Conservation (phyloP, 257 asterid species). For the Avicennia marina region DNA sequence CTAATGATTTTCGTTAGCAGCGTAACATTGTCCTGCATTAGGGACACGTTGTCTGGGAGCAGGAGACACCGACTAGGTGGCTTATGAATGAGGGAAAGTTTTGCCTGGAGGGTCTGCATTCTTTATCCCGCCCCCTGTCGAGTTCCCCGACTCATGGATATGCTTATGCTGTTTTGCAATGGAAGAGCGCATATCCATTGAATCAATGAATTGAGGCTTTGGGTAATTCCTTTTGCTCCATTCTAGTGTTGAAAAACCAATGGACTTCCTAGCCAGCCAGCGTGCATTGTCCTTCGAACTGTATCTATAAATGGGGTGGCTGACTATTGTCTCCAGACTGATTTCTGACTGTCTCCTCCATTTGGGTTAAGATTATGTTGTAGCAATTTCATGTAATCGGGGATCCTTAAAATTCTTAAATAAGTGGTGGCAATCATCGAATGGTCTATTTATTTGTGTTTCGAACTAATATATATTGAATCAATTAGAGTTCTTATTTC, state of each 20-base stretch:
- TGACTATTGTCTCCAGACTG: too few species aligned
- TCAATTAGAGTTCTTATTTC: too few species aligned
- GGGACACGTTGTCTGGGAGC: background rate
- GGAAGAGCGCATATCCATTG: background rate
- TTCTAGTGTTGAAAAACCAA: background rate
- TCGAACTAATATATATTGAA: too few species aligned
- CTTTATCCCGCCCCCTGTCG: background rate
- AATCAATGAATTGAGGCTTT: background rate
- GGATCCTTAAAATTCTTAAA: too few species aligned
- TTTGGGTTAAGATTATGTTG: too few species aligned
- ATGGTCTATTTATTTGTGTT: too few species aligned
- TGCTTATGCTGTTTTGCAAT: background rate
- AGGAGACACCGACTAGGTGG: background rate
- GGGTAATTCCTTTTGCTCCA: background rate
- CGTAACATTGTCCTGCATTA: background rate
- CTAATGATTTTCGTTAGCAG: conserved; percentile 27
- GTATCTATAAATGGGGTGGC: too few species aligned
- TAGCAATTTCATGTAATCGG: too few species aligned
- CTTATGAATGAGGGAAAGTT: background rate
- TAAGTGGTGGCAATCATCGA: too few species aligned
- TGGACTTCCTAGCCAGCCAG: too few species aligned
- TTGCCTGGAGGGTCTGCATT: background rate
- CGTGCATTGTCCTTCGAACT: too few species aligned
- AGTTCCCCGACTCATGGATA: background rate
- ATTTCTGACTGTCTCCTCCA: too few species aligned